Percentiles rank a stretch among this genome's conserved stretches.
phyloP scores from a whole-genome alignment of 2,329 filamentous ascomycete species.

The Sporothrix brasiliensis region DNA sequence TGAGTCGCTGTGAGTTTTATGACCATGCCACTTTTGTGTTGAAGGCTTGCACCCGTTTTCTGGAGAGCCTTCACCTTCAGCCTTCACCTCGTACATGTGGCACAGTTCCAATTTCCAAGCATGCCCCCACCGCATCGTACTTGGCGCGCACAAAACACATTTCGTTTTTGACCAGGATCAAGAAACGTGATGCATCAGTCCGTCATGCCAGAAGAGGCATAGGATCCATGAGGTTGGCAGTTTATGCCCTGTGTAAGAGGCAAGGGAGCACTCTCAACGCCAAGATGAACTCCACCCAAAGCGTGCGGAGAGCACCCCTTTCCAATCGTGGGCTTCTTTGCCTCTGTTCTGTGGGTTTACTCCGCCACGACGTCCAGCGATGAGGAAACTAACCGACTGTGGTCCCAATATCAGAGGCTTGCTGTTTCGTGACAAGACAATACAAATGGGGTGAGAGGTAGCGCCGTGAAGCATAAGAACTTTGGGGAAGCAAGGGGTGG shows the following conservation, averaged over 20 bases:
- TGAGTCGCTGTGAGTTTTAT: background rate
- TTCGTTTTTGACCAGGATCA: background rate
- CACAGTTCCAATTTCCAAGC: background rate
- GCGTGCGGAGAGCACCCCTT: background rate
- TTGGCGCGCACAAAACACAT: too few species aligned
- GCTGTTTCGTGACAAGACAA: constrained; percentile 14
- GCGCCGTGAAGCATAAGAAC: background rate
- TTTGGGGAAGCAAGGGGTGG: too few species aligned
- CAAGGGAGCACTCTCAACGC: background rate
- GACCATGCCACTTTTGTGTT: constrained; percentile 18
- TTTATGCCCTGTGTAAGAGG: constrained; percentile 6
- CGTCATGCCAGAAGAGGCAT: constrained; percentile 18
- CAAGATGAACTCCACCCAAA: constrained; percentile 21
- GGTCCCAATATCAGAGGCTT: constrained; percentile 5
- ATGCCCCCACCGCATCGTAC: background rate
- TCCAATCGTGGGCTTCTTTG: background rate
- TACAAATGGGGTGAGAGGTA: background rate
- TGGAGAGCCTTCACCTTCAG: background rate
- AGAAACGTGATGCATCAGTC: constrained; percentile 24
- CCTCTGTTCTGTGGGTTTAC: background rate
- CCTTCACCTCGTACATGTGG: background rate
- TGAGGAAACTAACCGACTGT: constrained; percentile 4
- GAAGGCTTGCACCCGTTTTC: constrained; percentile 7
- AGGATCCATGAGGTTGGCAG: background rate
- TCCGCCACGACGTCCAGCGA: background rate